A percentile compares a stretch with the other conserved stretches of the same genome.
phyloP scores from a whole-genome alignment of 768 basidiomycete species.

The Trametes punicea region DNA sequence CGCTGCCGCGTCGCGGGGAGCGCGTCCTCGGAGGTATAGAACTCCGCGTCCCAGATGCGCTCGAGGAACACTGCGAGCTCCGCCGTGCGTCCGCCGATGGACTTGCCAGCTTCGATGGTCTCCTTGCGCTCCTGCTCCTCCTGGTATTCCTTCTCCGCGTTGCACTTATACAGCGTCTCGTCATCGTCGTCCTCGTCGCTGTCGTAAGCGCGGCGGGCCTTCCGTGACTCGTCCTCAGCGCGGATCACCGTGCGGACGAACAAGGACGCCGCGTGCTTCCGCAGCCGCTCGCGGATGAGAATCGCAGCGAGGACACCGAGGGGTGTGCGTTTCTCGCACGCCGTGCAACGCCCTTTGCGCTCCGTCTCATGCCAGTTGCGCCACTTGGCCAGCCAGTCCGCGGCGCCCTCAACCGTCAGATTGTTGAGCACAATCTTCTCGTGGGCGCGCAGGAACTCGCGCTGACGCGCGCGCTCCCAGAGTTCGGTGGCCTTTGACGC shows the following conservation, averaged over 20 bases:
- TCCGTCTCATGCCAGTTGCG: conserved; percentile 27
- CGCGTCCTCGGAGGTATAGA: conserved; percentile 32
- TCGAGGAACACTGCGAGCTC: conserved; percentile 55
- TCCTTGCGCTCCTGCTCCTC: conserved; percentile 41
- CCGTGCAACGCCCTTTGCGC: conserved; percentile 27
- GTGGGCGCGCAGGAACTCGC: conserved; percentile 36
- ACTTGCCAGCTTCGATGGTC: conserved; percentile 56
- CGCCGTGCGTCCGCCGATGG: conserved; percentile 57
- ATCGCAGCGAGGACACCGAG: conserved; percentile 49
- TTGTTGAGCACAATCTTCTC: conserved; percentile 55
- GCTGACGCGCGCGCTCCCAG: conserved; percentile 39
- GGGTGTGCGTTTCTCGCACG: conserved; percentile 31
- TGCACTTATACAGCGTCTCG: conserved; percentile 18
- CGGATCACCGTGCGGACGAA: conserved; percentile 49
- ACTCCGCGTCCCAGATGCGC: conserved; percentile 47
- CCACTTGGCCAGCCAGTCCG: conserved; percentile 35
- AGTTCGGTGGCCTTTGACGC: conserved; percentile 42
- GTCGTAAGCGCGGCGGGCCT: background rate
- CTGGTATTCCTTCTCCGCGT: conserved; percentile 31
- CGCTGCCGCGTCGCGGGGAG: conserved; percentile 4
- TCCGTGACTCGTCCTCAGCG: conserved; percentile 8
- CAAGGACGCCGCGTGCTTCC: conserved; percentile 47
- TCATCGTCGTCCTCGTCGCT: conserved; percentile 20
- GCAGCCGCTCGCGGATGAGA: conserved; percentile 50
- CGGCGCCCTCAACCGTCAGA: conserved; percentile 54